Base-by-base conservation (phyloP, 1,284 basidiomycete species). In the Apiotrichum sp. region DNA sequence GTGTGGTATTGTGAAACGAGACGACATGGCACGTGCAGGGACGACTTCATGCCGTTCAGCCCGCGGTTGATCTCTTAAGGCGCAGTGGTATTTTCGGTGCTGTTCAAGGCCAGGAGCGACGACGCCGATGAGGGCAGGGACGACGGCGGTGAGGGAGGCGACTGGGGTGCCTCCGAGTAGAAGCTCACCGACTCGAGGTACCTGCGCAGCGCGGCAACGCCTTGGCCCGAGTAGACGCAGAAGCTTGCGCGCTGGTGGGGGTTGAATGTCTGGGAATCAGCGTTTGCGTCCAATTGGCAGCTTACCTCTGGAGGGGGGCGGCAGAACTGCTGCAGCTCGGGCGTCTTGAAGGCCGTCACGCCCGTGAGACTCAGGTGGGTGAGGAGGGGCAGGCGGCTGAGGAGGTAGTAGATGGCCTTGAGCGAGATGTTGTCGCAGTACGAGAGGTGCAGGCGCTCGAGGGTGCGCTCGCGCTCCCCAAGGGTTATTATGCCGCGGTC, bases 361-460 rank as follows among this genome's bases (percentile, higher is more conserved):
- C 95, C 96, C 10, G 96, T 98, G 62, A 99, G 78, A 73, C 91
- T 96, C 47, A 98, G 80, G 76, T 99, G 96, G 3, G 91, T 97
- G 39, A 99, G 79, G 62, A 90, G 88, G 63, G 85, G 83, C 16
- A 98, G 81, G 65, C 88, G 85, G 71, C 90, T 87, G 48, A 98
- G 81, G 40, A 98, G 82, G 75, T 87, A 91, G 65, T 95, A 89
- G 50, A 98, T 84, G 11, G 93, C 93, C 72, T 87, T 83, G 60
- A 98, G 89, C 4, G 88, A 85, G 59, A 99, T 88, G 66, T 96
- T 90, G 69, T 97, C 91, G 76, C 96, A 99, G 73, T 98, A 98
- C 1, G 92, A 96, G 31, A 99, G 80, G 73, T 99, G 96, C 35
- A 99, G 91, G 38, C 96, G 85, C 70, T 99, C 96, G 29, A 98